These are phyloP conservation scores for Fusarium newnesense DNA, from an alignment of 2,329 filamentous ascomycete genomes.

Conservation along the genomic window DNA sequence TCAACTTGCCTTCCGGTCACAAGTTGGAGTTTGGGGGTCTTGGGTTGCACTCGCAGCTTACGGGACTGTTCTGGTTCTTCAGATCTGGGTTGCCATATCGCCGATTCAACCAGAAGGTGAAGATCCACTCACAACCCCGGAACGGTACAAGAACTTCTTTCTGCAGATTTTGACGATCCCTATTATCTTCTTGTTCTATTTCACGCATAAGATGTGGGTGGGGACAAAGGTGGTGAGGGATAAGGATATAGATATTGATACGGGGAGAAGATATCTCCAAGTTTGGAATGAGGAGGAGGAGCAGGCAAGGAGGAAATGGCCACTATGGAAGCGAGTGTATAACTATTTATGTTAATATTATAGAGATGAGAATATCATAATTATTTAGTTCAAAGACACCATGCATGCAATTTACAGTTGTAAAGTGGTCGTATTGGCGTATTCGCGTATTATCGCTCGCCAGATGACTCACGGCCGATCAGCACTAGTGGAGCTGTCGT, in stretches of 20 bases:
- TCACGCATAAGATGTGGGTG: slow-evolving; percentile 79
- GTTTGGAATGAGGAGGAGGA: slow-evolving; percentile 80
- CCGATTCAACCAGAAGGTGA: slow-evolving; percentile 60
- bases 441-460: not conserved
- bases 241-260: slow-evolving; percentile 85
- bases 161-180: slow-evolving; percentile 74
- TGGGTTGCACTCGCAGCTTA: slow-evolving; percentile 86
- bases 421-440: not conserved
- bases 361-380: not conserved
- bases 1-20: slow-evolving; percentile 83
- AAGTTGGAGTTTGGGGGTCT: slow-evolving; percentile 82
- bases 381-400: not conserved
- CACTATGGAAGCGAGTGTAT: slow-evolving; percentile 78
- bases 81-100: slow-evolving; percentile 88
- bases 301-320: slow-evolving; percentile 74
- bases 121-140: slow-evolving; percentile 37
- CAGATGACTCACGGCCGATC: slow-evolving; percentile 14
- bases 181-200: slow-evolving; percentile 73
- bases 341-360: slow-evolving; percentile 71
- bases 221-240: slow-evolving; percentile 73
- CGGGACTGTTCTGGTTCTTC: slow-evolving; percentile 77
- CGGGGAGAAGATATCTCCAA: slow-evolving; percentile 85
- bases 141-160: slow-evolving; percentile 73
- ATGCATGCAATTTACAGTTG: fast-evolving
- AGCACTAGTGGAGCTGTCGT: not conserved